Percentiles rank a stretch among this genome's conserved stretches.
phyloP scores from a whole-genome alignment of 306 rosid species.

The Potentilla sterilis region DNA sequence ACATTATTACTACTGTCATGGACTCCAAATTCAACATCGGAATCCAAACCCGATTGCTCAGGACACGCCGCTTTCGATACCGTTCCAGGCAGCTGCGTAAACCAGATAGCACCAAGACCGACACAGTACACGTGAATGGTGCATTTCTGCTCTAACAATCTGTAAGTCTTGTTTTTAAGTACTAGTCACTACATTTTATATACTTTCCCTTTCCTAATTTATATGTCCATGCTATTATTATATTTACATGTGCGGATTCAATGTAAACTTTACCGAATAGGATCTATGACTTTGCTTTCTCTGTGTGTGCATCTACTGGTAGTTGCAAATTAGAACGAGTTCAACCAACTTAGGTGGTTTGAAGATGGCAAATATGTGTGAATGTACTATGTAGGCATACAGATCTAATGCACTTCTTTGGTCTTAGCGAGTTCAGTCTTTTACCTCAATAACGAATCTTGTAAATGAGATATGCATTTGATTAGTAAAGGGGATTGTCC shows the following conservation, averaged over 20 bases:
- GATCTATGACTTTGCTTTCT: background rate
- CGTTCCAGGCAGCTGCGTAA: no score
- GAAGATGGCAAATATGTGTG: background rate
- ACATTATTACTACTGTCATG: background rate
- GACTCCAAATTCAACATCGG: background rate
- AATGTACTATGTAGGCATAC: background rate
- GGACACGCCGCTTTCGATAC: no score
- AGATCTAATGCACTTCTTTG: background rate
- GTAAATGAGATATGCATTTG: background rate
- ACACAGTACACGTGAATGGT: no score
- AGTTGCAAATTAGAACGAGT: background rate
- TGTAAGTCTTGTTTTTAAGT: no score
- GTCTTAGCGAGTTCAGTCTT: background rate
- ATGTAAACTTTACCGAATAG: no score
- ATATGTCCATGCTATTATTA: no score
- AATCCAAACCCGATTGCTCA: background rate
- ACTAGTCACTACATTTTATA: no score
- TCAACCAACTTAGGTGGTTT: background rate
- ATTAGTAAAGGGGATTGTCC: no score
- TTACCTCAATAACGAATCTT: background rate
- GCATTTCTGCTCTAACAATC: no score
- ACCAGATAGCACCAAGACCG: no score
- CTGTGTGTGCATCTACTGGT: background rate
- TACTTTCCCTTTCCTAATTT: no score
- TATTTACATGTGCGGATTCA: no score